Percentiles rank a stretch among this genome's conserved stretches.
phyloP scores from a whole-genome alignment of 768 basidiomycete genomes.

The Lepiota subincarnata region DNA sequence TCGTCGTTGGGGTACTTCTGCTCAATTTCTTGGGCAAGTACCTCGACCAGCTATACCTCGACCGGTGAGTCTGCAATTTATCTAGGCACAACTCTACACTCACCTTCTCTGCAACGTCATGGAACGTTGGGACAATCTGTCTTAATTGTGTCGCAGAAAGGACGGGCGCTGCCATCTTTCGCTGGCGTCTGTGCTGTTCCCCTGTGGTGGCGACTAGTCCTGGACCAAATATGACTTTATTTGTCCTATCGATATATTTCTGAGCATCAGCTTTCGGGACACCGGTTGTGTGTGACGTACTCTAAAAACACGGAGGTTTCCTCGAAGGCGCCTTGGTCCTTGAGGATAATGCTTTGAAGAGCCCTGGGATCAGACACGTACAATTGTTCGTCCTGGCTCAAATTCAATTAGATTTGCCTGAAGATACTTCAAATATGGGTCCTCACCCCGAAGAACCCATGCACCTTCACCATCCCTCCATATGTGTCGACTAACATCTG shows the following conservation, averaged over 20 bases:
- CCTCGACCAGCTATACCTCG: slow-evolving; percentile 13
- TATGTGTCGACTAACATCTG: slow-evolving; percentile 32
- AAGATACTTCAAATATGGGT: not conserved
- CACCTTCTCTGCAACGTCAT: slow-evolving; percentile 42
- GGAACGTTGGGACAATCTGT: slow-evolving; percentile 39
- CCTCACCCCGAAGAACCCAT: slow-evolving; percentile 45
- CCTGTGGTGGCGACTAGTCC: slow-evolving; percentile 41
- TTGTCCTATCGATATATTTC: slow-evolving; percentile 27
- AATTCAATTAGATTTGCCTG: not conserved
- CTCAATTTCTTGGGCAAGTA: slow-evolving; percentile 24
- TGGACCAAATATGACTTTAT: slow-evolving; percentile 43
- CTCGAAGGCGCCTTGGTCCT: slow-evolving; percentile 47
- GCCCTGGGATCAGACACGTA: slow-evolving; percentile 49
- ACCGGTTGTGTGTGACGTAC: slow-evolving; percentile 24
- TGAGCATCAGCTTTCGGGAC: not conserved
- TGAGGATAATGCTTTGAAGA: slow-evolving; percentile 41
- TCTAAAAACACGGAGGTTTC: slow-evolving; percentile 40
- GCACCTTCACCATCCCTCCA: slow-evolving; percentile 40
- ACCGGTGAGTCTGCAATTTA: too few species aligned
- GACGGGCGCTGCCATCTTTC: slow-evolving; percentile 44
- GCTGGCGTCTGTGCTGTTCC: slow-evolving; percentile 42
- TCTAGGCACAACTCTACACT: slow-evolving; percentile 3
- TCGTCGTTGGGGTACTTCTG: slow-evolving; percentile 6
- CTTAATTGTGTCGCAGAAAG: slow-evolving; percentile 45
- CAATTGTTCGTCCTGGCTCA: slow-evolving; percentile 40